Evolutionary conservation across 176 grass and related monocot genomes (phyloP), one percentile per base, ranked within the genome.

Genomic region (Musa acuminata): DNA sequence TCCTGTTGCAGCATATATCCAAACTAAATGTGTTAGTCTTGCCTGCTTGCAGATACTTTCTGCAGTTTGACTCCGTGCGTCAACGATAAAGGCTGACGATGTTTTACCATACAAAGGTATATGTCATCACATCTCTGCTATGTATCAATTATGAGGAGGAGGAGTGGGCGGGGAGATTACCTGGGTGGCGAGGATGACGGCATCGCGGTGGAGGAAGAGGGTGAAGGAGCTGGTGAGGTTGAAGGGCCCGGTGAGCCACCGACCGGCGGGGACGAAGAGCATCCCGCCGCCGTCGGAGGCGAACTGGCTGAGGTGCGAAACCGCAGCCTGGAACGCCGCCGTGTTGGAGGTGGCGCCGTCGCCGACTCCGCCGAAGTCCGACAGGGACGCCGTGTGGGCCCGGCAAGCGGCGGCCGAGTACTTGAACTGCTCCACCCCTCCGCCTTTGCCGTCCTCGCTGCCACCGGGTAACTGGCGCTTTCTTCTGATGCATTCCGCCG

Each of bases 171-270:
- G 48, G 14, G 4, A 8, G 17, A 8, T n/a, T 62, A 90, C 91
- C 85, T 90, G 91, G 5, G 96, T 82, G 0, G 55, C 96, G 54
- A 99, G 90, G 77, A 99, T 82, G 80, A 88, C 86, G 53, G 96
- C 96, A 55, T 86, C 81, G 5, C 43, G 52, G 86, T 99, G 21
- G 16, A 99, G 83, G 76, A 86, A 99, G 71, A 99, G 86, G 1
- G 91, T 99, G 86, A 99, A 99, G 75, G 80, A 85, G 80, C 88
- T 94, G 17, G 91, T 99, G 17, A 94, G 88, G 84, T 94, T 99
- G 80, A 99, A 99, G 0, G 95, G 95, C 48, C 88, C 95, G 2
- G 95, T 99, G 6, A 99, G 82, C 95, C 95, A 99, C 81, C 64
- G 81, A 27, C 96, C 96, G 2, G 86, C 76, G 49, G 95, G 96